phyloP scores from a whole-genome alignment of 148 eudicot species.

The Mesembryanthemum crystallinum region DNA sequence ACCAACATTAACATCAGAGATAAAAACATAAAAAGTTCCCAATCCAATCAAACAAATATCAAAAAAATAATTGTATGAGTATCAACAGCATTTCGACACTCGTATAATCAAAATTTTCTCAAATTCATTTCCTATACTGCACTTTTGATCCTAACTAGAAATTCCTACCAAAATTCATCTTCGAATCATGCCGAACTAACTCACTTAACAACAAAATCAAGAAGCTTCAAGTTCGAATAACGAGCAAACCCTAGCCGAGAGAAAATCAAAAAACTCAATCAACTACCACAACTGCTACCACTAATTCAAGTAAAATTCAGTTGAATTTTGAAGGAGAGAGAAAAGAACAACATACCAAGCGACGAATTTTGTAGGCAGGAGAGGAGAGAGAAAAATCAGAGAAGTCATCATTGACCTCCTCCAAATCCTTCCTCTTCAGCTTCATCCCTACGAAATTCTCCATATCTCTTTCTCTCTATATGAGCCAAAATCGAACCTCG shows the following conservation, averaged over 20 bases:
- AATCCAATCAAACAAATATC: neutral
- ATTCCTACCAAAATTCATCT: neutral
- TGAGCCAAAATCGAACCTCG: no score
- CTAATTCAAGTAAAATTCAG: neutral
- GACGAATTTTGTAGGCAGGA: slow-evolving; percentile 65
- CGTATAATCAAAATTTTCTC: neutral
- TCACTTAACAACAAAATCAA: neutral
- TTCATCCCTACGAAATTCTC: slow-evolving; percentile 31
- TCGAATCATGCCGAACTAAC: neutral
- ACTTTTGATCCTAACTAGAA: neutral
- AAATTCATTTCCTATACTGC: neutral
- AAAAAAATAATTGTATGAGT: neutral
- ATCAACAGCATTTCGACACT: neutral
- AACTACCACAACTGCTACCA: neutral
- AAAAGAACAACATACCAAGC: slow-evolving; percentile 66
- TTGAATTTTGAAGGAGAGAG: neutral
- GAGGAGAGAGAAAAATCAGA: slow-evolving; percentile 81
- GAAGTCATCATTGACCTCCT: slow-evolving; percentile 56
- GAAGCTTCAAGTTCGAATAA: neutral
- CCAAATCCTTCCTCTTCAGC: slow-evolving; percentile 64
- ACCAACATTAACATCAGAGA: slow-evolving; percentile 3
- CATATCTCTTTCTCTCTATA: slow-evolving; percentile 15
- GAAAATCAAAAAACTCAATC: neutral
- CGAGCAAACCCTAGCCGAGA: neutral
- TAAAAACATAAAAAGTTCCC: neutral